These are phyloP conservation scores for Penstemon barbatus DNA, from an alignment of 257 asterid genomes.

Conservation along the genomic window DNA sequence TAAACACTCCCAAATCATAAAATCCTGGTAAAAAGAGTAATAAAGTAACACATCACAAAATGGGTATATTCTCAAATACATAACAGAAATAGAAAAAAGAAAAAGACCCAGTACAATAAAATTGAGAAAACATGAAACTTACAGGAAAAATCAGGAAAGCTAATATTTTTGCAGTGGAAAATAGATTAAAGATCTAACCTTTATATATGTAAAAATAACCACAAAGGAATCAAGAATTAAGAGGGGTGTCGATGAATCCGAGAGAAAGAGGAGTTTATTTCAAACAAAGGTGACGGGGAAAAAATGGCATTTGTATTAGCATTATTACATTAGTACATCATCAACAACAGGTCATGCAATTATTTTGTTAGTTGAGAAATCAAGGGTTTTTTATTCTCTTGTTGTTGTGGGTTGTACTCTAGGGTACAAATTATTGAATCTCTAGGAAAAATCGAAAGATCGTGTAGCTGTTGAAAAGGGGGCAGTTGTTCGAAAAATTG, in stretches of 20 bases:
- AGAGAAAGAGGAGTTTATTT: slow-evolving; percentile 27
- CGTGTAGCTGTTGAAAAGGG: slow-evolving; percentile 15
- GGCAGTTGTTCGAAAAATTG: slow-evolving; percentile 9
- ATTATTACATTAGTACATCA: background rate
- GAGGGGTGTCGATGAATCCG: slow-evolving; percentile 34
- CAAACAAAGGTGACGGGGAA: slow-evolving; percentile 40
- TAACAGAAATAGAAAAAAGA: background rate
- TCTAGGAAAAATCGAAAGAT: slow-evolving; percentile 17
- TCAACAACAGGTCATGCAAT: slow-evolving; percentile 22
- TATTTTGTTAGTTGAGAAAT: slow-evolving; percentile 27
- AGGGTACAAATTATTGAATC: slow-evolving; percentile 7
- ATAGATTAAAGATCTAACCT: slow-evolving; percentile 30
- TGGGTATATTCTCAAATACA: background rate
- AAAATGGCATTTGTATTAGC: slow-evolving; percentile 33
- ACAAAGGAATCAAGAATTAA: slow-evolving; percentile 25
- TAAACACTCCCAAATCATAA: slow-evolving; percentile 21
- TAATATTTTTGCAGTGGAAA: slow-evolving; percentile 1
- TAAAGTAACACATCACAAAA: background rate
- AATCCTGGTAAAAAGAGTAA: slow-evolving; percentile 2
- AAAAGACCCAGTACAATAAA: background rate
- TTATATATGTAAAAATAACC: slow-evolving; percentile 14
- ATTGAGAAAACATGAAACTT: slow-evolving; percentile 10
- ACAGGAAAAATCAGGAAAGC: slow-evolving; percentile 18
- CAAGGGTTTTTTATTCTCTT: slow-evolving; percentile 18
- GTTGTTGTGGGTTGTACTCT: slow-evolving; percentile 29